phyloP scores from a whole-genome alignment of 2,329 filamentous ascomycete genomes.

The Huntiella decipiens region DNA sequence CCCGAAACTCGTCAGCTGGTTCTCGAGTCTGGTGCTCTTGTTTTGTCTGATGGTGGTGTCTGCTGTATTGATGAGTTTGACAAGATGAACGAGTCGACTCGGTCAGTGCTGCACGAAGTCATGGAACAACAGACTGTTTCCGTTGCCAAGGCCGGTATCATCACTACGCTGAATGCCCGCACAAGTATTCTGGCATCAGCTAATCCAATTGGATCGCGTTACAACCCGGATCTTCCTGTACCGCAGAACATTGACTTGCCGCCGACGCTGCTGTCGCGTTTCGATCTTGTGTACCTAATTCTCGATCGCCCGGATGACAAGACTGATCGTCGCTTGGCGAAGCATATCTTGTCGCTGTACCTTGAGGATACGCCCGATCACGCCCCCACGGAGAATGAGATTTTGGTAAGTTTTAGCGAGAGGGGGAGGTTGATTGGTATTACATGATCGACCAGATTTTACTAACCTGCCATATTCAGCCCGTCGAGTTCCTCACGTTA shows the following conservation, averaged over 20 bases:
- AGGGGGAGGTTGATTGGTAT: background rate
- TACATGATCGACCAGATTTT: background rate
- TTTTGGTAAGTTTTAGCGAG: constrained; percentile 43
- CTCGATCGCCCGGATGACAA: constrained; percentile 86
- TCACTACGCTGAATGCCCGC: constrained; percentile 85
- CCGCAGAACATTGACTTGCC: constrained; percentile 97
- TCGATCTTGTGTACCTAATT: constrained; percentile 92
- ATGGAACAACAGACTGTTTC: constrained; percentile 81
- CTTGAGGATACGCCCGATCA: constrained; percentile 86
- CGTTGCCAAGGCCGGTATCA: constrained; percentile 81
- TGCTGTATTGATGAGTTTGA: constrained; percentile 77
- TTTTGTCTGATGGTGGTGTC: constrained; percentile 63
- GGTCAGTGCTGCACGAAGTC: constrained; percentile 69
- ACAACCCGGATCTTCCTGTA: constrained; percentile 87
- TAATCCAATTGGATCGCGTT: constrained; percentile 94
- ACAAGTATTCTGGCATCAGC: constrained; percentile 92
- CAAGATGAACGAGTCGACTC: constrained; percentile 65
- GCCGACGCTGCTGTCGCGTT: constrained; percentile 83
- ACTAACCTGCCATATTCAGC: constrained; percentile 26
- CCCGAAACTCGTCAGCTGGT: constrained; percentile 65
- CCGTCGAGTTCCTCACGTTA: constrained; percentile 83
- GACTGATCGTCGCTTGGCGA: constrained; percentile 69
- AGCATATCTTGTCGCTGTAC: constrained; percentile 91
- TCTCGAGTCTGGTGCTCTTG: constrained; percentile 60
- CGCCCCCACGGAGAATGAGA: constrained; percentile 52